These are phyloP conservation scores for Penicillium pancosmium DNA, from an alignment of 495 filamentous ascomycete species.

Conservation along the genomic window DNA sequence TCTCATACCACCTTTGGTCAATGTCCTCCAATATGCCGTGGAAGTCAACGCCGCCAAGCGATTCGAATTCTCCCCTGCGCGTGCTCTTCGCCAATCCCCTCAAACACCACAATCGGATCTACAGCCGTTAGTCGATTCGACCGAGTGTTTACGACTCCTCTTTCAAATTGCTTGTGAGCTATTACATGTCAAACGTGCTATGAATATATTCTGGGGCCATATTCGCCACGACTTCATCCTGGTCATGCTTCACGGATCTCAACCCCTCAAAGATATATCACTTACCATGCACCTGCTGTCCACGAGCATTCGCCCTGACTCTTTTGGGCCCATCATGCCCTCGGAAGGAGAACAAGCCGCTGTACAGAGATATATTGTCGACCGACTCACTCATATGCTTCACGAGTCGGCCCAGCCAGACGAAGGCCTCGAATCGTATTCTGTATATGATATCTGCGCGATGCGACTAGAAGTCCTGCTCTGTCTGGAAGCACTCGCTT, in stretches of 20 bases:
- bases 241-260: slow-evolving; percentile 61
- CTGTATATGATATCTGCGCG: slow-evolving; percentile 50
- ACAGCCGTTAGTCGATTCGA: slow-evolving; percentile 55
- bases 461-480: slow-evolving; percentile 61
- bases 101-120: slow-evolving; percentile 49
- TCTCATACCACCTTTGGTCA: slow-evolving; percentile 56
- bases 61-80: slow-evolving; percentile 46
- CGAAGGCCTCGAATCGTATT: slow-evolving; percentile 51
- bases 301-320: slow-evolving; percentile 58
- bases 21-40: slow-evolving; percentile 55
- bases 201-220: slow-evolving; percentile 59
- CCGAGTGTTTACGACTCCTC: slow-evolving; percentile 59
- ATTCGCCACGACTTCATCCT: slow-evolving; percentile 66
- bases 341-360: slow-evolving; percentile 53
- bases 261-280: slow-evolving; percentile 62
- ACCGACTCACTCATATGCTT: slow-evolving; percentile 62
- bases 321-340: slow-evolving; percentile 63
- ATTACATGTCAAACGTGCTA: slow-evolving; percentile 40
- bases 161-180: slow-evolving; percentile 58
- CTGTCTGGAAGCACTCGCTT: slow-evolving; percentile 55
- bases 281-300: slow-evolving; percentile 58
- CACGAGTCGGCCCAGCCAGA: slow-evolving; percentile 55
- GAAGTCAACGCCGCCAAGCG: slow-evolving; percentile 61
- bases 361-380: slow-evolving; percentile 62
- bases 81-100: slow-evolving; percentile 3